phyloP scores from a whole-genome alignment of 805 yeast genomes.

The Starmerella geochares region DNA sequence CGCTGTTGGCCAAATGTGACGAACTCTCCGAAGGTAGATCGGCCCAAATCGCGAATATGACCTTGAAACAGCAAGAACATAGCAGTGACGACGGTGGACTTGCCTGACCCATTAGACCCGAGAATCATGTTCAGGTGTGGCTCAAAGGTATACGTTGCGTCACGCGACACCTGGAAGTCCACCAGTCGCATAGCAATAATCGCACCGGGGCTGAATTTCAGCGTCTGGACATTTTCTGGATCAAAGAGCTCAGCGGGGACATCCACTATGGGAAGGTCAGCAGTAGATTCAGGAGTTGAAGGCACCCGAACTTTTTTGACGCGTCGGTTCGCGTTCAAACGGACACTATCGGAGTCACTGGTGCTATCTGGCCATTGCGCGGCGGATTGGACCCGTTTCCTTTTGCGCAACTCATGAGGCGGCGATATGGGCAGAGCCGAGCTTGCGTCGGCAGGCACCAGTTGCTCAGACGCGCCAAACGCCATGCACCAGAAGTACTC shows the following conservation, averaged over 20 bases:
- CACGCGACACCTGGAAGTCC: slow-evolving; percentile 25
- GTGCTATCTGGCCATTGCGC: background rate
- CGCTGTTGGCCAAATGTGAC: slow-evolving; percentile 14
- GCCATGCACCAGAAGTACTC: too few species aligned
- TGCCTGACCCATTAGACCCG: slow-evolving; percentile 96
- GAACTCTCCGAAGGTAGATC: slow-evolving; percentile 31
- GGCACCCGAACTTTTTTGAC: background rate
- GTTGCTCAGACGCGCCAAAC: background rate
- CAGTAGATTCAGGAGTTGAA: background rate
- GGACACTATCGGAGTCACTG: background rate
- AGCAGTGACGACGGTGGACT: slow-evolving; percentile 86
- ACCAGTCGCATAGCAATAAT: slow-evolving; percentile 17
- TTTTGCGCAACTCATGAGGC: background rate
- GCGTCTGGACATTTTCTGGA: background rate
- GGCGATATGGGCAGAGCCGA: background rate
- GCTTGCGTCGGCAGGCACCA: background rate
- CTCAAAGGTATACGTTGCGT: slow-evolving; percentile 41
- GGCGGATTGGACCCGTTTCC: background rate
- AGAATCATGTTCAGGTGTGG: slow-evolving; percentile 83
- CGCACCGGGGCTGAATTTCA: slow-evolving; percentile 18
- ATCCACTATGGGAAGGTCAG: background rate
- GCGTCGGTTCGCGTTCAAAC: background rate
- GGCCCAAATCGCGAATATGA: slow-evolving; percentile 33
- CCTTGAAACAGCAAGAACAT: slow-evolving; percentile 84
- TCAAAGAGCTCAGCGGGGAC: background rate